Percentiles rank a stretch among this genome's conserved stretches.
These are phyloP conservation scores for Musa balbisiana DNA, from an alignment of 202 grass and related monocot genomes.

Conservation along the genomic window DNA sequence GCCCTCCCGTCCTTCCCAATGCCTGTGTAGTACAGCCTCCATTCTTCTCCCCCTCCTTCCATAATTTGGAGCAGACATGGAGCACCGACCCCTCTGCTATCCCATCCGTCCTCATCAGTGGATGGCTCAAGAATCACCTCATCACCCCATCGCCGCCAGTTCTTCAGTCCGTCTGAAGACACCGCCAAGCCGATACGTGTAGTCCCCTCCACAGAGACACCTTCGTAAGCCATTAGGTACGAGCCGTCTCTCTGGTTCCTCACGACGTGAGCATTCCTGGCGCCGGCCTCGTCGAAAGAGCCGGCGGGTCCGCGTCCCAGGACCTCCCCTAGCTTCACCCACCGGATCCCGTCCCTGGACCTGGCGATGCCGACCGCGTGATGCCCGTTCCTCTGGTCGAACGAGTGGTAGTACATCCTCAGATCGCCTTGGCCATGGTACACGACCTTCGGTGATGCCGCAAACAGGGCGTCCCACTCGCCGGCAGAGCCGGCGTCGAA, in stretches of 20 bases:
- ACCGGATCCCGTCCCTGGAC: constrained; percentile 64
- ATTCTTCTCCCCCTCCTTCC: constrained; percentile 44
- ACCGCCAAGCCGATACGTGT: constrained; percentile 55
- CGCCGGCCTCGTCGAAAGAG: constrained; percentile 55
- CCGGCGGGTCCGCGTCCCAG: constrained; percentile 38
- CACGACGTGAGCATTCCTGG: constrained; percentile 52
- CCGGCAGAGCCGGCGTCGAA: constrained; percentile 23
- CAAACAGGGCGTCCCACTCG: constrained; percentile 49
- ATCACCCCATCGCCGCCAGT: constrained; percentile 51
- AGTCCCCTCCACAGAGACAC: constrained; percentile 31
- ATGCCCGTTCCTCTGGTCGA: constrained; percentile 41
- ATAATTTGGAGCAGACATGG: constrained; percentile 54
- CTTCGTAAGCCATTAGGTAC: constrained; percentile 76
- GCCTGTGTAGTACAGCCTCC: constrained; percentile 73
- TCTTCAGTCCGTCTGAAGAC: constrained; percentile 51
- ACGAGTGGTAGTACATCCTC: constrained; percentile 87
- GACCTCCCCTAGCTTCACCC: constrained; percentile 48
- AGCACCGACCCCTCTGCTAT: constrained; percentile 40
- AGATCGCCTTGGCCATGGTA: constrained; percentile 55
- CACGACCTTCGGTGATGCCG: constrained; percentile 50
- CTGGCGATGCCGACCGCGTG: constrained; percentile 51
- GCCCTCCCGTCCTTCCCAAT: constrained; percentile 34
- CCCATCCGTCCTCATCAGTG: constrained; percentile 50
- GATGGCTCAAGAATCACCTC: constrained; percentile 36
- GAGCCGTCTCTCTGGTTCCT: constrained; percentile 34